A percentile compares a stretch with the other conserved stretches of the same genome.
These are phyloP conservation scores for Kernera saxatilis DNA, from an alignment of 345 rosid genomes.

Conservation along the genomic window DNA sequence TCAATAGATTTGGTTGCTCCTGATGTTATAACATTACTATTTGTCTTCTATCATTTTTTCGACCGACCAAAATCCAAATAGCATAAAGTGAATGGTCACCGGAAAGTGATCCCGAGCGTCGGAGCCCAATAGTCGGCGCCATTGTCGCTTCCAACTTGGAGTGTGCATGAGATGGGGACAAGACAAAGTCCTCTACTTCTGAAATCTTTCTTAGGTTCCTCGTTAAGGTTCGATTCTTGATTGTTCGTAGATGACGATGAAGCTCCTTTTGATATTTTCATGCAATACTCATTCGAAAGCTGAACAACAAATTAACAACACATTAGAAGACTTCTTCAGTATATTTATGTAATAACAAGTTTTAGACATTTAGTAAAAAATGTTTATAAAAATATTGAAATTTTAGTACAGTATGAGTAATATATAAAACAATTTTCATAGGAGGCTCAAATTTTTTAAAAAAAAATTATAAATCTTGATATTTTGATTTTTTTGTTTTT, in stretches of 20 bases:
- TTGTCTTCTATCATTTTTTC: neutral
- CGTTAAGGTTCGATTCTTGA: conserved; percentile 28
- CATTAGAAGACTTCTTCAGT: neutral
- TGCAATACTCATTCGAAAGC: conserved; percentile 50
- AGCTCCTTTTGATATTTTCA: conserved; percentile 45
- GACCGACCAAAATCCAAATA: neutral
- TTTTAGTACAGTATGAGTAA: neutral
- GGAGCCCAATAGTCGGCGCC: conserved; percentile 85
- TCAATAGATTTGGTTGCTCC: conserved; percentile 50
- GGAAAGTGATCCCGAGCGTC: conserved; percentile 44
- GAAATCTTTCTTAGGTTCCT: conserved; percentile 46
- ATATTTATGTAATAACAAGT: neutral
- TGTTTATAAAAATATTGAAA: neutral
- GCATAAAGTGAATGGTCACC: neutral
- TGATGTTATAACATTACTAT: conserved; percentile 47
- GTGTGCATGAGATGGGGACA: conserved; percentile 68
- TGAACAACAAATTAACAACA: conserved; percentile 21
- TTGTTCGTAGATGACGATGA: conserved; percentile 8
- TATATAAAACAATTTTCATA: neutral
- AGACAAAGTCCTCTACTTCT: conserved; percentile 80
- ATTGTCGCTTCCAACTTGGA: conserved; percentile 55
- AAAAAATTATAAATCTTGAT: neutral
- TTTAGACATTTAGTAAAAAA: neutral
- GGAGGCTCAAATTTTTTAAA: neutral
- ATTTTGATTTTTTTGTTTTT: too few species aligned